These are phyloP conservation scores for Aspergillus biplanus DNA, from an alignment of 495 filamentous ascomycete species.

Conservation along the genomic window DNA sequence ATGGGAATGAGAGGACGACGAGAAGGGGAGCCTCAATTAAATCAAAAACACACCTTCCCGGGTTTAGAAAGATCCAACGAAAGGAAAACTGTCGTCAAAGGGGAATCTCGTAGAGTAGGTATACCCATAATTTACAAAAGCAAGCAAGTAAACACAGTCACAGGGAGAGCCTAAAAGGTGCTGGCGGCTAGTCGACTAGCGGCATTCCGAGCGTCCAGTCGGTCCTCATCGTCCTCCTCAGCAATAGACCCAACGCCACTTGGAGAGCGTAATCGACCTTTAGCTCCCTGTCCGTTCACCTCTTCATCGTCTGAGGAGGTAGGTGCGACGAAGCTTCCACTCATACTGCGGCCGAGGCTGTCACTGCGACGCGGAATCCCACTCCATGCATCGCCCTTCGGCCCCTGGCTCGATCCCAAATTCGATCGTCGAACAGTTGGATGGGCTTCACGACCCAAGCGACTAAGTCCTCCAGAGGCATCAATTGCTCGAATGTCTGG, in stretches of 20 bases:
- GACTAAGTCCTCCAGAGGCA: conserved; percentile 81
- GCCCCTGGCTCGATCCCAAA: conserved; percentile 83
- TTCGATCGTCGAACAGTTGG: conserved; percentile 75
- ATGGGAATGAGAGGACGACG: neutral
- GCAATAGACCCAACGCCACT: conserved; percentile 62
- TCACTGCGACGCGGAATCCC: conserved; percentile 84
- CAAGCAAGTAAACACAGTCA: neutral
- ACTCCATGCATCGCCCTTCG: conserved; percentile 96
- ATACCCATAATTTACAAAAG: conserved; percentile 32
- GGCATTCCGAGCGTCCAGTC: conserved; percentile 92
- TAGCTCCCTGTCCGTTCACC: conserved; percentile 41
- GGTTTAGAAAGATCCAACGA: conserved; percentile 5
- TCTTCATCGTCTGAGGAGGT: conserved; percentile 47
- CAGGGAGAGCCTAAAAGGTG: conserved; percentile 67
- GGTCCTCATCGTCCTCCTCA: conserved; percentile 91
- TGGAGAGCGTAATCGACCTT: conserved; percentile 62
- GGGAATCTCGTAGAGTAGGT: conserved; percentile 32
- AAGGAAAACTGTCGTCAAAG: conserved; percentile 20
- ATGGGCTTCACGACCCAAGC: conserved; percentile 86
- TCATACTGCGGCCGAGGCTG: conserved; percentile 74
- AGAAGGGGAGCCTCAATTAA: neutral
- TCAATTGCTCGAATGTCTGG: conserved; percentile 95
- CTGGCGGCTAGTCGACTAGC: conserved; percentile 91
- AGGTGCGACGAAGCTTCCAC: conserved; percentile 62
- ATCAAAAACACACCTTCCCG: neutral